Evolutionary conservation across 2,329 filamentous ascomycete species (phyloP).

Genomic region (Drechslerella stenobrocha): DNA sequence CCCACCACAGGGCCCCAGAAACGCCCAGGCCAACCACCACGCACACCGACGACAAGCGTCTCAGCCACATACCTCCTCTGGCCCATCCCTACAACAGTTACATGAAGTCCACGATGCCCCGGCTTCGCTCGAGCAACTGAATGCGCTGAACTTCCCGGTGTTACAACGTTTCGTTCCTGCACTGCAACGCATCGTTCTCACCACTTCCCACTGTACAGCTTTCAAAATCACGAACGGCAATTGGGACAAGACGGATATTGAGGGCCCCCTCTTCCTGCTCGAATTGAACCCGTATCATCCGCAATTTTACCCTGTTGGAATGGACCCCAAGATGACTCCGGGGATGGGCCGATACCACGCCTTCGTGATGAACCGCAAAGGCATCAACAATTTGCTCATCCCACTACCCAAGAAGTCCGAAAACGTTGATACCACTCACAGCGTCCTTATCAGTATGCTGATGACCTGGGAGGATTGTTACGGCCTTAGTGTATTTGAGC

Average conservation of each 20-base stretch:
- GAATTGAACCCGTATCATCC: constrained; percentile 31
- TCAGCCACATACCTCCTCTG: constrained; percentile 30
- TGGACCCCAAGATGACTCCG: constrained; percentile 9
- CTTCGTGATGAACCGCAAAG: constrained; percentile 39
- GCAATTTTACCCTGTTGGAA: constrained; percentile 8
- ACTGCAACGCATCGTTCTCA: constrained; percentile 26
- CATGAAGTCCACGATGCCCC: constrained; percentile 38
- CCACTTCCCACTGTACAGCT: constrained; percentile 36
- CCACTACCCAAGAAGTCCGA: constrained; percentile 34
- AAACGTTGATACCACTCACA: constrained; percentile 42
- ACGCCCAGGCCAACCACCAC: constrained; percentile 16
- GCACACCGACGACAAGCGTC: constrained; percentile 34
- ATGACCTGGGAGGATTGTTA: constrained; percentile 44
- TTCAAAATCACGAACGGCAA: constrained; percentile 32
- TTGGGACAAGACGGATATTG: constrained; percentile 43
- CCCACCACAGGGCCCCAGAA: constrained; percentile 24
- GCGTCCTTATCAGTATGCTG: constrained; percentile 40
- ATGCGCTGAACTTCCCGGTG: constrained; percentile 39
- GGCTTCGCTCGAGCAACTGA: constrained; percentile 34
- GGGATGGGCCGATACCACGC: constrained; percentile 31
- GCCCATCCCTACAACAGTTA: constrained; percentile 32
- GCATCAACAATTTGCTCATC: constrained; percentile 39
- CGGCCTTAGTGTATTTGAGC: constrained; percentile 39
- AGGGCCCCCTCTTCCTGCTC: constrained; percentile 36
- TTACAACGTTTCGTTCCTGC: constrained; percentile 24